Conservation (phyloP, 2,329 filamentous ascomycete genomes). For the Akanthomyces lecanii region DNA sequence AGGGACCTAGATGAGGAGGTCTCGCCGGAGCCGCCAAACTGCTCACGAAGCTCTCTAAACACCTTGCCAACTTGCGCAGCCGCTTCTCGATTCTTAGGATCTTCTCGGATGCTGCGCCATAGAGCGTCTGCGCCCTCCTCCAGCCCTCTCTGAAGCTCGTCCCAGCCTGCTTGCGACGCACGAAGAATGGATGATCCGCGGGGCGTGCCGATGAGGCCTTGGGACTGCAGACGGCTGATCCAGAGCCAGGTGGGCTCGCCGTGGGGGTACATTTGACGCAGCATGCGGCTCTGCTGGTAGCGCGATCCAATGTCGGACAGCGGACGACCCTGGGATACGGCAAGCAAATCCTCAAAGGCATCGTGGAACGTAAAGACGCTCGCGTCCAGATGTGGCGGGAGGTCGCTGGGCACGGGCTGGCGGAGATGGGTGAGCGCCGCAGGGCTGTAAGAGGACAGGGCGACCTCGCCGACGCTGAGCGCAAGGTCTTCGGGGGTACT, state of each 20-base stretch:
- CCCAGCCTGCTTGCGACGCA: slow-evolving; percentile 26
- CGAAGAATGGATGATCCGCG: slow-evolving; percentile 28
- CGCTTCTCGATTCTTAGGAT: slow-evolving; percentile 17
- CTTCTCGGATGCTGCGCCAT: slow-evolving; percentile 24
- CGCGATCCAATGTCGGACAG: slow-evolving; percentile 38
- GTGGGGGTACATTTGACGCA: slow-evolving; percentile 35
- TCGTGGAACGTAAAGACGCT: slow-evolving; percentile 49
- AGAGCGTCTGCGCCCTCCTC: slow-evolving; percentile 26
- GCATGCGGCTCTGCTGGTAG: slow-evolving; percentile 33
- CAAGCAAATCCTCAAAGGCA: slow-evolving; percentile 55
- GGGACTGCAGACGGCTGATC: slow-evolving; percentile 35
- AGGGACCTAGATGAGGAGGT: not conserved
- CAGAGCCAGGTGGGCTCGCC: slow-evolving; percentile 41
- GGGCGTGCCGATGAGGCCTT: slow-evolving; percentile 27
- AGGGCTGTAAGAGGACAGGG: slow-evolving; percentile 41
- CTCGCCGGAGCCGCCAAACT: slow-evolving; percentile 4
- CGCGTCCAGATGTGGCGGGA: slow-evolving; percentile 33
- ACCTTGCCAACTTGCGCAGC: slow-evolving; percentile 18
- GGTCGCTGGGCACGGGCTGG: slow-evolving; percentile 45
- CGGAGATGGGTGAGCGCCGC: slow-evolving; percentile 41
- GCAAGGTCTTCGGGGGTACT: slow-evolving; percentile 15
- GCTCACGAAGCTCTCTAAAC: slow-evolving; percentile 18
- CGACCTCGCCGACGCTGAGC: slow-evolving; percentile 20
- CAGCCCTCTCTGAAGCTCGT: slow-evolving; percentile 30
- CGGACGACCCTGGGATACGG: slow-evolving; percentile 39